Evolutionary conservation across 2,329 filamentous ascomycete species (phyloP).

Genomic region (Chaetomiaceae sp.): DNA sequence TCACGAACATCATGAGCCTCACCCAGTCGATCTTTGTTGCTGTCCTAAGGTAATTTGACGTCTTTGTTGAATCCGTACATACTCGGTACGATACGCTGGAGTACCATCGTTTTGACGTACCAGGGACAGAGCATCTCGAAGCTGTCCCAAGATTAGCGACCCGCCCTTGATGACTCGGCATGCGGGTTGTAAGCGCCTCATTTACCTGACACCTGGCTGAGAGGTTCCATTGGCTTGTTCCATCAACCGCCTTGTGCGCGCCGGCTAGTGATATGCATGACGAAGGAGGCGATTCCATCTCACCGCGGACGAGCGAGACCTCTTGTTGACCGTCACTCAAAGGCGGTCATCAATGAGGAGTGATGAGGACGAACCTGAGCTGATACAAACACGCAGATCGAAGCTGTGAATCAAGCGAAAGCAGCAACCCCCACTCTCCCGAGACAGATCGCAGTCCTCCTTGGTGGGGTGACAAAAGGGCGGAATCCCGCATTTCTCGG

Average conservation of each 20-base stretch:
- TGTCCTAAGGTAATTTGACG: no score
- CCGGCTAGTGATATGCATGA: conserved; percentile 18
- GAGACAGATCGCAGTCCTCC: background rate
- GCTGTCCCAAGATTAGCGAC: background rate
- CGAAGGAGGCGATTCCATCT: conserved; percentile 10
- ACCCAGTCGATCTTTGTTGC: no score
- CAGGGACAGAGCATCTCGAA: no score
- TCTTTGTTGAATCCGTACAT: no score
- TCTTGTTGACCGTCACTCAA: no score
- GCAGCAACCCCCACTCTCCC: conserved; percentile 15
- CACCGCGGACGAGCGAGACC: no score
- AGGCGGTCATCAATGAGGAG: background rate
- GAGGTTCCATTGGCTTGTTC: conserved; percentile 21
- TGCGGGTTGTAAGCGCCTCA: conserved; percentile 1
- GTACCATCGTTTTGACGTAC: no score
- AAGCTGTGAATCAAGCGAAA: conserved; percentile 14
- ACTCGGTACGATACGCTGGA: no score
- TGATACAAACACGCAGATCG: background rate
- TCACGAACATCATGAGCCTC: no score
- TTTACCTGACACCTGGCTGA: background rate
- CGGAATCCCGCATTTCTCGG: background rate
- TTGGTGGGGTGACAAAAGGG: conserved; percentile 21
- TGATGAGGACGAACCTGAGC: no score
- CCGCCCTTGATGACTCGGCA: background rate
- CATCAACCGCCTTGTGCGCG: conserved; percentile 26